These are phyloP conservation scores for Schizosaccharomyces osmophilus DNA, from an alignment of 805 yeast species.

Conservation along the genomic window DNA sequence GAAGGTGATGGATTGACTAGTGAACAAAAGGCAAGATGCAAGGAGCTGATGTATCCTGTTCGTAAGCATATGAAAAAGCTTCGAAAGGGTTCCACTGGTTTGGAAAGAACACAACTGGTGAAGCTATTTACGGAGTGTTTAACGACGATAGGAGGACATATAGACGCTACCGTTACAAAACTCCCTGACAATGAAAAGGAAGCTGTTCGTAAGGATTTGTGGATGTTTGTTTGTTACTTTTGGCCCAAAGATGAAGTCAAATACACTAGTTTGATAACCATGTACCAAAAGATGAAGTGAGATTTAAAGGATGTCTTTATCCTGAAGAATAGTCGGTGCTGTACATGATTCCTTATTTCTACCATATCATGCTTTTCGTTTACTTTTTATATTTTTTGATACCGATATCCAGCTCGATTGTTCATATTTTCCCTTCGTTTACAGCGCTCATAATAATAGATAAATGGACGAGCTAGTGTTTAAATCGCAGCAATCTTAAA, in stretches of 20 bases:
- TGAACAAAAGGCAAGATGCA: not conserved
- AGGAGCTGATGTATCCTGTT: conserved; percentile 33
- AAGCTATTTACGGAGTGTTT: conserved; percentile 41
- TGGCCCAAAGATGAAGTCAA: conserved; percentile 59
- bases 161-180: conserved; percentile 19
- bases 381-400: no score
- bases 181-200: conserved; percentile 14
- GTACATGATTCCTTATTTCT: not conserved
- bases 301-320: not conserved
- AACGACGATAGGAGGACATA: conserved; percentile 49
- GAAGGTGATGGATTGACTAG: not conserved
- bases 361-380: no score
- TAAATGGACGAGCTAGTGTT: no score
- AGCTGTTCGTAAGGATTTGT: conserved; percentile 35
- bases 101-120: conserved; percentile 60
- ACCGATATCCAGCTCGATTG: no score
- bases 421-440: no score
- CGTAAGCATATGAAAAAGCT: conserved; percentile 39
- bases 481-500: no score
- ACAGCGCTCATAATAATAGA: no score
- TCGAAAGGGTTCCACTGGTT: conserved; percentile 46
- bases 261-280: conserved; percentile 42
- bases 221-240: conserved; percentile 54
- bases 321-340: not conserved
- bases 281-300: conserved; percentile 25